Conservation (phyloP, 116 monocot genomes). For the Thalassia testudinum region DNA sequence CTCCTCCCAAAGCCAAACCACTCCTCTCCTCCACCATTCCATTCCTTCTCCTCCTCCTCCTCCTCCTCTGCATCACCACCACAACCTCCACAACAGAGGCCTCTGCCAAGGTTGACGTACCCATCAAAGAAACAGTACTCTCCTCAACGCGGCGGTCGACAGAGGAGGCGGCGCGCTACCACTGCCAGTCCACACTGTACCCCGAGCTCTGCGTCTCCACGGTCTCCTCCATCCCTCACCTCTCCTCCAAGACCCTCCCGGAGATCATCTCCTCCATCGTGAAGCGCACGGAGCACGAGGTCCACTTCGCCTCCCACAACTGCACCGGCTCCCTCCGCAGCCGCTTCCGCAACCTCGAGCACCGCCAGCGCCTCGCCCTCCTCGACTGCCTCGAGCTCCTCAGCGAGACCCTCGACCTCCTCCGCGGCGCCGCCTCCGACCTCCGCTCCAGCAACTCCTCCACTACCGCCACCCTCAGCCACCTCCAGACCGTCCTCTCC, state of each 20-base stretch:
- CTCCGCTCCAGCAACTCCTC: conserved; percentile 3
- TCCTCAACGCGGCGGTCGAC: no score
- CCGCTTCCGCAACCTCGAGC: conserved; percentile 5
- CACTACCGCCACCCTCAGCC: conserved; percentile 1
- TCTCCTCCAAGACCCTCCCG: conserved; percentile 21
- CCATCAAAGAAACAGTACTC: background rate
- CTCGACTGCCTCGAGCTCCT: conserved; percentile 56
- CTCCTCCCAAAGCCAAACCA: background rate
- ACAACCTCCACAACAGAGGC: background rate
- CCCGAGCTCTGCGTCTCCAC: conserved; percentile 33
- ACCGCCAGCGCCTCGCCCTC: conserved; percentile 22
- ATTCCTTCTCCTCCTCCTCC: background rate
- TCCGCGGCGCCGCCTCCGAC: conserved; percentile 12
- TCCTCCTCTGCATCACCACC: background rate
- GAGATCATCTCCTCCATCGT: conserved; percentile 31
- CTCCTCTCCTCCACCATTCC: background rate
- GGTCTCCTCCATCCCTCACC: conserved; percentile 16
- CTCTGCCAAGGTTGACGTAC: no score
- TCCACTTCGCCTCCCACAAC: conserved; percentile 17
- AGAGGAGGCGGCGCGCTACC: conserved; percentile 2
- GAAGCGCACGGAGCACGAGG: conserved; percentile 14
- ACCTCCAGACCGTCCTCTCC: conserved; percentile 37
- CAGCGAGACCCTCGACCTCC: conserved; percentile 20
- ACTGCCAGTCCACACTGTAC: conserved; percentile 41
- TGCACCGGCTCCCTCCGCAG: conserved; percentile 18